Conservation (phyloP, 2,329 filamentous ascomycete genomes). For the Blumeria graminis region DNA sequence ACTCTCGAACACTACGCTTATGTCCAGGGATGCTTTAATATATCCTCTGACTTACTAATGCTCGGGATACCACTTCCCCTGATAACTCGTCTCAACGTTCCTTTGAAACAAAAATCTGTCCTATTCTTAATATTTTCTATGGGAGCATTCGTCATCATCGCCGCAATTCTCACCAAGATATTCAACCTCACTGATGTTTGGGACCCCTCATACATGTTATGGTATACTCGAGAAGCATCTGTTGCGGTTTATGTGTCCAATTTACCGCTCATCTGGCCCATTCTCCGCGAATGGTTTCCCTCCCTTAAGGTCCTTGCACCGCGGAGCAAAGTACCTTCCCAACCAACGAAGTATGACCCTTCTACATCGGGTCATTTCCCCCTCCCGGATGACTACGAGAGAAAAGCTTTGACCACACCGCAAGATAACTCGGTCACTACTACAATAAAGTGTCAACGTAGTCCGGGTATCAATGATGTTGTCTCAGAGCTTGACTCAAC, state of each 20-base stretch:
- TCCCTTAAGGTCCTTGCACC: slow-evolving; percentile 2
- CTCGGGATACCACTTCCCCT: slow-evolving; percentile 30
- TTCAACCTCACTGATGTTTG: slow-evolving; percentile 18
- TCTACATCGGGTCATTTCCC: background rate
- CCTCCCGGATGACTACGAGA: background rate
- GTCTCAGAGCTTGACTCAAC: slow-evolving; percentile 4
- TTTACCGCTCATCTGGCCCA: slow-evolving; percentile 23
- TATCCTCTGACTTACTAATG: slow-evolving; percentile 32
- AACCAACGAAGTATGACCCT: background rate
- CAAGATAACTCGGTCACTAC: slow-evolving; percentile 3
- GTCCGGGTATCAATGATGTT: slow-evolving; percentile 2
- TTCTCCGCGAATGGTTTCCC: slow-evolving; percentile 8
- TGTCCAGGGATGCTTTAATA: slow-evolving; percentile 31
- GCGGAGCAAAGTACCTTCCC: background rate
- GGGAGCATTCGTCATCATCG: slow-evolving; percentile 23
- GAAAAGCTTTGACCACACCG: slow-evolving; percentile 3
- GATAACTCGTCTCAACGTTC: slow-evolving; percentile 24
- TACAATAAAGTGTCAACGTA: slow-evolving; percentile 3
- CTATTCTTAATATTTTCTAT: slow-evolving; percentile 22
- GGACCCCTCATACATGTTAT: slow-evolving; percentile 16
- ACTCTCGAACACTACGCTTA: slow-evolving; percentile 30
- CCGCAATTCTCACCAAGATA: slow-evolving; percentile 23
- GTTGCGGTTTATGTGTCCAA: slow-evolving; percentile 29
- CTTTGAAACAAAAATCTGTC: slow-evolving; percentile 24
- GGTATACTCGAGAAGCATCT: slow-evolving; percentile 26